phyloP scores from a whole-genome alignment of 352 stramenopile genomes.

The Globisporangium apiculatum region DNA sequence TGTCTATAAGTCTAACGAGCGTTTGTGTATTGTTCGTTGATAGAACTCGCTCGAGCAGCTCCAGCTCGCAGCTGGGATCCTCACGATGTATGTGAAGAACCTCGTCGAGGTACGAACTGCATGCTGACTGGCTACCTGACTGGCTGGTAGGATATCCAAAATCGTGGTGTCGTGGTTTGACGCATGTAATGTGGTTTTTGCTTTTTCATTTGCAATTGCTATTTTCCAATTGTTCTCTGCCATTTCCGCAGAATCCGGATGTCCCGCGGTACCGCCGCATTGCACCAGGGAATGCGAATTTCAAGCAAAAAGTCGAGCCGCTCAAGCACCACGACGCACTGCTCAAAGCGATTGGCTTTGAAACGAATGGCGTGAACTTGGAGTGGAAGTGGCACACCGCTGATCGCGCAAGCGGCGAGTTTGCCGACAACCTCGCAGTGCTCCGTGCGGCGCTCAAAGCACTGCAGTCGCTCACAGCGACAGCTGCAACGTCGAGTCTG shows the following conservation, averaged over 20 bases:
- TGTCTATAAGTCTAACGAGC: neutral
- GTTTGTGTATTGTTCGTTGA: conserved; percentile 5
- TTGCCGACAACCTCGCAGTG: conserved; percentile 62
- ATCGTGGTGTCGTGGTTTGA: neutral
- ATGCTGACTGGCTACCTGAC: too few relatives aligned
- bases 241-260: conserved; percentile 48
- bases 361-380: conserved; percentile 66
- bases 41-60: conserved; percentile 72
- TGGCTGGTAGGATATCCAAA: too few relatives aligned
- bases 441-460: conserved; percentile 50
- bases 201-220: neutral
- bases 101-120: conserved; percentile 49
- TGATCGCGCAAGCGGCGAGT: conserved; percentile 47
- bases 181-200: conserved; percentile 1
- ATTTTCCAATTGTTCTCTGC: neutral
- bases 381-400: conserved; percentile 80
- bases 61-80: conserved; percentile 55
- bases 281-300: conserved; percentile 69
- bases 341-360: conserved; percentile 73
- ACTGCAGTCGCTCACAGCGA: conserved; percentile 44
- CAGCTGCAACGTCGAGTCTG: conserved; percentile 28
- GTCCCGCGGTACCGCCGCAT: conserved; percentile 79
- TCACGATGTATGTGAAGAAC: conserved; percentile 87
- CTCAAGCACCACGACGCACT: conserved; percentile 73
- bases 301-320: conserved; percentile 81